Evolutionary conservation across 192 early-diverging fungal species (phyloP).

Genomic region (Dissophora ornata): DNA sequence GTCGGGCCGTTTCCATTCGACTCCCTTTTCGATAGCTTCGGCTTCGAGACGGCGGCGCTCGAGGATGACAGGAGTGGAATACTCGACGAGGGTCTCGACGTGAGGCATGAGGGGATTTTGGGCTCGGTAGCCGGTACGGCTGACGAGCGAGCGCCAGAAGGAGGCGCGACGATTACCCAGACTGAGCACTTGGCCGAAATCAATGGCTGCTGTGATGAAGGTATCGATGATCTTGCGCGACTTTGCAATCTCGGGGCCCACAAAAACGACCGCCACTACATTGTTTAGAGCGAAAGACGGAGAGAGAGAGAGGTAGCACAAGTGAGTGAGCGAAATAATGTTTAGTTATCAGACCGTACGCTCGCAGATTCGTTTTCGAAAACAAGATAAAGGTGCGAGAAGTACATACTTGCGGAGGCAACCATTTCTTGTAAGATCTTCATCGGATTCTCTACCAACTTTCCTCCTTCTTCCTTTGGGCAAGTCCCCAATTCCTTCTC

Average conservation of each 20-base stretch:
- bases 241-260: slow-evolving; percentile 40
- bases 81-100: slow-evolving; percentile 19
- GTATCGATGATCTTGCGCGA: slow-evolving; percentile 20
- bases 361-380: too few species aligned
- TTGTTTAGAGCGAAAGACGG: not conserved
- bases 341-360: too few species aligned
- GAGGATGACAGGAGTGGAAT: slow-evolving; percentile 23
- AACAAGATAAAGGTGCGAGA: not conserved
- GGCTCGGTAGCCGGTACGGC: slow-evolving; percentile 1
- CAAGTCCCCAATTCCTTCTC: slow-evolving; percentile 1
- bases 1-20: slow-evolving; percentile 27
- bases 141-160: slow-evolving; percentile 5
- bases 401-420: slow-evolving; percentile 44
- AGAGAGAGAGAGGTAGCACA: slow-evolving; percentile 9
- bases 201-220: slow-evolving; percentile 28
- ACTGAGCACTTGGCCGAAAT: slow-evolving; percentile 27
- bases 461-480: slow-evolving; percentile 13
- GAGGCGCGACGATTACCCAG: not conserved
- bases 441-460: slow-evolving; percentile 17
- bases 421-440: slow-evolving; percentile 39
- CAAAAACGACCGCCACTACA: slow-evolving; percentile 38
- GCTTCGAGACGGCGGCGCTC: slow-evolving; percentile 34
- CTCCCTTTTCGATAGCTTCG: slow-evolving; percentile 12
- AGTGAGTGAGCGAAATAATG: too few species aligned
- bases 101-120: slow-evolving; percentile 27